Percentiles rank a stretch among this genome's conserved stretches.
These are phyloP conservation scores for Balakata baccata DNA, from an alignment of 345 rosid genomes.

Conservation along the genomic window DNA sequence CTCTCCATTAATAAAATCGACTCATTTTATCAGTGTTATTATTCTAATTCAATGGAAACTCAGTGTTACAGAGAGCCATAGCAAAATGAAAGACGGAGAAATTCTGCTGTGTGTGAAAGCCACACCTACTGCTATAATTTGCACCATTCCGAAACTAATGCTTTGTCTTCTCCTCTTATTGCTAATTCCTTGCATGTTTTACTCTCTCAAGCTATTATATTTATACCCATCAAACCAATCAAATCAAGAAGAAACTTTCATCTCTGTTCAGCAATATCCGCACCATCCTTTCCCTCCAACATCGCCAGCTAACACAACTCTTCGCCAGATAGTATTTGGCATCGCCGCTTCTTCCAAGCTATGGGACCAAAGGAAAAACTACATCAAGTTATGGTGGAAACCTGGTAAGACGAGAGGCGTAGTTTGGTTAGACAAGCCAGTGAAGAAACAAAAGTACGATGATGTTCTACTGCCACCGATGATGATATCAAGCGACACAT, in stretches of 20 bases:
- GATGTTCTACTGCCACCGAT: constrained; percentile 40
- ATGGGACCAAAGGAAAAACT: constrained; percentile 60
- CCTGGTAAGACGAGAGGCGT: constrained; percentile 52
- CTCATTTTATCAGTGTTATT: too few species aligned
- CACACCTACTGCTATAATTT: background rate
- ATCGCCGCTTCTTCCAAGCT: constrained; percentile 63
- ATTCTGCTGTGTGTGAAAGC: background rate
- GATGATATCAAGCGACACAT: constrained; percentile 50
- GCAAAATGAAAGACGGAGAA: constrained; percentile 2
- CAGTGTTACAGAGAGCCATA: background rate
- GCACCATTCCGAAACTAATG: constrained; percentile 1
- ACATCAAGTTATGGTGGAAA: constrained; percentile 73
- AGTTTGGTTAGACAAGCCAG: constrained; percentile 64
- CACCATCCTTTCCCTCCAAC: background rate
- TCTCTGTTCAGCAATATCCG: background rate
- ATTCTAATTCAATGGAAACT: too few species aligned
- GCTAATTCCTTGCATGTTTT: background rate
- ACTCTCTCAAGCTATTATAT: background rate
- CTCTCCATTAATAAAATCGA: background rate
- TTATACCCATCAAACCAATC: background rate
- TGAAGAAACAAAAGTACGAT: constrained; percentile 25
- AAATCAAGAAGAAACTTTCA: background rate
- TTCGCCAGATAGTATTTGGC: constrained; percentile 65
- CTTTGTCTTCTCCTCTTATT: background rate
- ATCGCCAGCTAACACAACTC: constrained; percentile 20